A percentile compares a stretch with the other conserved stretches of the same genome.
These are phyloP conservation scores for Hymenoscyphus linearis DNA, from an alignment of 2,329 filamentous ascomycete species.

Conservation along the genomic window DNA sequence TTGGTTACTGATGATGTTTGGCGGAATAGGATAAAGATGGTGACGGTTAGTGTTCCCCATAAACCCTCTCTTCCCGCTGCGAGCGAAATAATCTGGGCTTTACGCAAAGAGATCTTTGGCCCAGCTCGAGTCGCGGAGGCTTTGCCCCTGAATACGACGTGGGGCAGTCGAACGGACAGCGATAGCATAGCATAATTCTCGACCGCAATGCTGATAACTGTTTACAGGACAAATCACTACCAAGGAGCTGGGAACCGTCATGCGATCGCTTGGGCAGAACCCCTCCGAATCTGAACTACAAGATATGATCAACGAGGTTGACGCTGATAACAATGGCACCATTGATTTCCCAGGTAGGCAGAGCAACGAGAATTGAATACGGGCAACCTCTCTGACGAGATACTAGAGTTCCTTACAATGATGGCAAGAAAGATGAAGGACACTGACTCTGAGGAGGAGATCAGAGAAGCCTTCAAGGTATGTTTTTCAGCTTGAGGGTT, in stretches of 20 bases:
- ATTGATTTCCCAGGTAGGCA: conserved; percentile 81
- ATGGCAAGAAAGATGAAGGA: conserved; percentile 95
- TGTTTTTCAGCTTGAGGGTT: conserved; percentile 12
- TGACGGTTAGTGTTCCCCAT: conserved; percentile 64
- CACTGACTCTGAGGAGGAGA: conserved; percentile 86
- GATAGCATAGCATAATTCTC: not conserved
- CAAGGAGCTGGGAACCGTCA: conserved; percentile 84
- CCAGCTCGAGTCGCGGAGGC: not conserved
- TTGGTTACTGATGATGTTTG: conserved; percentile 25
- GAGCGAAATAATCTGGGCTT: not conserved
- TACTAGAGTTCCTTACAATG: conserved; percentile 80
- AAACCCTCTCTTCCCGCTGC: not conserved
- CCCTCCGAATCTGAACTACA: conserved; percentile 85
- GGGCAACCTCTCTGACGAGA: conserved; percentile 20
- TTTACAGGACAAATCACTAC: conserved; percentile 78
- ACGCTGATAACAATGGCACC: conserved; percentile 88
- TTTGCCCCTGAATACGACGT: conserved; percentile 4
- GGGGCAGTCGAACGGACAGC: not conserved
- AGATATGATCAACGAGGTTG: conserved; percentile 93
- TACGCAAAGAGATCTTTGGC: not conserved
- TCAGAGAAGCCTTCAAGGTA: conserved; percentile 84
- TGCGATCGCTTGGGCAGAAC: conserved; percentile 86
- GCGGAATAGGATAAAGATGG: conserved; percentile 74
- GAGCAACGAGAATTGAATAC: conserved; percentile 1
- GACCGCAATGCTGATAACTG: conserved; percentile 17